phyloP scores from a whole-genome alignment of 768 basidiomycete species.

The Leucocoprinus birnbaumii region DNA sequence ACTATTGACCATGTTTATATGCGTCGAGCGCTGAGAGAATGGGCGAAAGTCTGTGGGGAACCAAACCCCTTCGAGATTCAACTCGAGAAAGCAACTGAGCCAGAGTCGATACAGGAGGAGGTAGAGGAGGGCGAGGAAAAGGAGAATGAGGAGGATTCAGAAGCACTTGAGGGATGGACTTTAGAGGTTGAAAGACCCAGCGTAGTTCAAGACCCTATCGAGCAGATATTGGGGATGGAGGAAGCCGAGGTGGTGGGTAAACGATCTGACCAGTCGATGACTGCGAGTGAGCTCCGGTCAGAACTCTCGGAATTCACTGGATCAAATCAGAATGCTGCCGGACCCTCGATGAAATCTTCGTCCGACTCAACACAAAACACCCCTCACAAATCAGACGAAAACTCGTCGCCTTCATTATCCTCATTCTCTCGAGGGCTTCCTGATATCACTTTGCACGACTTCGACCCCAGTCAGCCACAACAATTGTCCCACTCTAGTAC shows the following conservation, averaged over 20 bases:
- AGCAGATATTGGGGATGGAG: background rate
- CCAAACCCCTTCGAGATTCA: conserved; percentile 25
- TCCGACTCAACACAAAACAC: no score
- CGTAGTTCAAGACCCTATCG: background rate
- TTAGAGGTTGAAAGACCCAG: background rate
- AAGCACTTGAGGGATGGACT: background rate
- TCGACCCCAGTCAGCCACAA: no score
- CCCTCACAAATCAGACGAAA: no score
- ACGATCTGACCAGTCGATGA: background rate
- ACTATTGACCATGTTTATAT: conserved; percentile 26
- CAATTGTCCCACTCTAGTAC: no score
- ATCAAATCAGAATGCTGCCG: no score
- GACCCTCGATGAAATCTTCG: no score
- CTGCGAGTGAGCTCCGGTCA: background rate
- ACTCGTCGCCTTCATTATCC: no score
- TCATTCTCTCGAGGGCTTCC: no score
- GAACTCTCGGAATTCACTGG: no score
- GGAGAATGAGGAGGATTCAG: background rate
- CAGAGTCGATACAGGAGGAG: background rate
- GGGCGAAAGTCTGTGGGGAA: conserved; percentile 14
- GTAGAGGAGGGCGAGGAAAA: background rate
- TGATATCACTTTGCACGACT: no score
- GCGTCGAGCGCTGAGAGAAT: conserved; percentile 24
- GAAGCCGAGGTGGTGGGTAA: background rate
- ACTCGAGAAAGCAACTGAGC: conserved; percentile 5